Base-by-base conservation (phyloP, 1,284 basidiomycete genomes). In the Ganoderma lucidum region DNA sequence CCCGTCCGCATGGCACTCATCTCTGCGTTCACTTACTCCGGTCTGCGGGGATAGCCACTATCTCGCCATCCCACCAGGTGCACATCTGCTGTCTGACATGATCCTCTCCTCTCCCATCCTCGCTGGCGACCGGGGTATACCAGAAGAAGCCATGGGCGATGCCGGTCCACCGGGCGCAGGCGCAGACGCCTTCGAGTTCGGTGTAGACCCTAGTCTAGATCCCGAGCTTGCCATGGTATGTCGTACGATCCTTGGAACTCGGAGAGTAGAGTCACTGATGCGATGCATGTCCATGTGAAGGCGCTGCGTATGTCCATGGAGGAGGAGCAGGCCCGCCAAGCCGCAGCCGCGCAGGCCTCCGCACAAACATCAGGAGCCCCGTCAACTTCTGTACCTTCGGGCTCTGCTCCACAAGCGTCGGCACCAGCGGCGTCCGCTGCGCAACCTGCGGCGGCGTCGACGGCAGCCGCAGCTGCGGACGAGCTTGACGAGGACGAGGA, bases 261-360 rank as follows among this genome's bases (percentile, higher is more conserved):
- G 51, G 41, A 56, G 62, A 19, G 23, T 58, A 73, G 41, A 71
- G 10, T 32, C 39, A 56, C 66, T 64, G 8, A 28, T 53, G 66
- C 32, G 12, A n/a, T 51, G 67, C 37, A 61, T 55, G 17, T 58
- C n/a, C 30, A 63, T 3, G 48, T 41, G 9, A 76, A 98, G 96
- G 97, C 96, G 14, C 87, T 99, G 56, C 94, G 97, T 51, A 96
- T 99, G 92, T 99, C 97, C 0, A 91, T 99, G 87, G 95, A 98
- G 82, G 97, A 99, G 82, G 97, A 97, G 71, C 92, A 94, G 79
- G 96, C 96, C 42, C 90, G 96, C 30, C 94, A 95, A 83, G 92
- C 89, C n/a, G 93, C 89, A 6, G 85, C 77, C 8, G 78, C 75
- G 45, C 71, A 76, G 28, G 71, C 74, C 81, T 73, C 83, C 73